A percentile compares a stretch with the other conserved stretches of the same genome.
phyloP scores from a whole-genome alignment of 1,139 yeast genomes.

The Torulaspora pretoriensis region DNA sequence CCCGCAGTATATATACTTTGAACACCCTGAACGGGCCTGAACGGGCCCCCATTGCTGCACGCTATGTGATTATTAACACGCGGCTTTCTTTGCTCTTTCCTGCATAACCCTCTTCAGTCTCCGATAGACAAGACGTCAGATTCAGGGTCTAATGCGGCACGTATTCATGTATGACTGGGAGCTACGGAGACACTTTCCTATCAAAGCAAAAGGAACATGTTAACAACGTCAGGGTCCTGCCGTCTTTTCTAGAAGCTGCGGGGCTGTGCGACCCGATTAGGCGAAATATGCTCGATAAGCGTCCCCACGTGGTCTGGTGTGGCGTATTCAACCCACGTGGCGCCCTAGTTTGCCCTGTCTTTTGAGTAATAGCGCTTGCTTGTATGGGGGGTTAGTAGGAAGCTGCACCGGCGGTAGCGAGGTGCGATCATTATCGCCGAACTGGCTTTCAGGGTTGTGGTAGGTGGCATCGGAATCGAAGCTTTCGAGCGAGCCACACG shows the following conservation, averaged over 20 bases:
- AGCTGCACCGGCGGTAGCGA: constrained; percentile 80
- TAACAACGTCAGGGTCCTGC: neutral
- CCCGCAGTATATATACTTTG: too few relatives aligned
- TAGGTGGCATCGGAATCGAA: constrained; percentile 96
- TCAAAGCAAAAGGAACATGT: neutral
- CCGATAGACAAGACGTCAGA: neutral
- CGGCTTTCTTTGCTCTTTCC: neutral
- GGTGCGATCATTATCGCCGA: neutral
- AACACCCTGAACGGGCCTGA: too few relatives aligned
- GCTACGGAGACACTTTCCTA: neutral
- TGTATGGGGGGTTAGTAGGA: constrained; percentile 97
- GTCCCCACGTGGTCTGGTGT: too few relatives aligned
- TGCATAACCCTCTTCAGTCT: too few relatives aligned
- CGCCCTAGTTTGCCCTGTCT: constrained; percentile 51
- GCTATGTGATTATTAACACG: too few relatives aligned
- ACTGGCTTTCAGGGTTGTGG: constrained; percentile 33
- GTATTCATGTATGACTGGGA: too few relatives aligned
- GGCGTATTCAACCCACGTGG: constrained; percentile 10
- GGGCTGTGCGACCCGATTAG: neutral
- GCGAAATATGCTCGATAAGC: neutral
- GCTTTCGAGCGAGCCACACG: constrained; percentile 86
- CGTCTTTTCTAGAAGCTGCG: constrained; percentile 3
- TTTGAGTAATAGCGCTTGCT: constrained; percentile 82
- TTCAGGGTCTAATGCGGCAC: neutral
- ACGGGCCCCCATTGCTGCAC: too few relatives aligned